Percentiles rank a stretch among this genome's conserved stretches.
Conservation (phyloP, 768 basidiomycete genomes). For the Serendipita indica region DNA sequence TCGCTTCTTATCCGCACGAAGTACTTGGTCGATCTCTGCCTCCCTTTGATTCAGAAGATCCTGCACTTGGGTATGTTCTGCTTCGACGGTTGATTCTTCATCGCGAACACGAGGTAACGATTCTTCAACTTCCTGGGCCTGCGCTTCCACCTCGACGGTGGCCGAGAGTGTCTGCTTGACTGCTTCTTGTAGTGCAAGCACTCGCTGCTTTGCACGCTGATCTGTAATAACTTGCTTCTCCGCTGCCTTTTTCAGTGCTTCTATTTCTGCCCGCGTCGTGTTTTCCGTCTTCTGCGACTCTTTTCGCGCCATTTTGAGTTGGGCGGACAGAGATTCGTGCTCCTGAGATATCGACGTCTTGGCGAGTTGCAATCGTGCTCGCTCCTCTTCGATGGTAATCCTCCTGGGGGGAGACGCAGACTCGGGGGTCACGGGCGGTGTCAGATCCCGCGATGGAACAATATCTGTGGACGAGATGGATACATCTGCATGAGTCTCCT, state of each 20-base stretch:
- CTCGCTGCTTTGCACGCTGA: slow-evolving; percentile 69
- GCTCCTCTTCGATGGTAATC: slow-evolving; percentile 50
- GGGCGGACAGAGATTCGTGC: slow-evolving; percentile 46
- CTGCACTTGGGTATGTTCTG: slow-evolving; percentile 25
- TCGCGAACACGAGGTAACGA: slow-evolving; percentile 29
- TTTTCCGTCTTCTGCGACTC: slow-evolving; percentile 77
- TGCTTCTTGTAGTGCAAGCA: slow-evolving; percentile 76
- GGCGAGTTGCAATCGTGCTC: slow-evolving; percentile 47
- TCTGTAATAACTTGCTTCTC: slow-evolving; percentile 68
- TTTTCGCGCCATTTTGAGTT: slow-evolving; percentile 63
- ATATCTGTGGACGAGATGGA: slow-evolving; percentile 10
- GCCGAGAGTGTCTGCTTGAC: slow-evolving; percentile 59
- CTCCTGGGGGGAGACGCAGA: slow-evolving; percentile 19
- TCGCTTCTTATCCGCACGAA: slow-evolving; percentile 37
- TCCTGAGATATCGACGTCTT: slow-evolving; percentile 51
- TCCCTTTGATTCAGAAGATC: slow-evolving; percentile 19
- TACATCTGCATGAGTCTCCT: slow-evolving; percentile 5
- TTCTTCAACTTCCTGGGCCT: slow-evolving; percentile 28
- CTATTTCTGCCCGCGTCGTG: slow-evolving; percentile 68
- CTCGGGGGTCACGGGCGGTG: slow-evolving; percentile 17
- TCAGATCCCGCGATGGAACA: slow-evolving; percentile 12
- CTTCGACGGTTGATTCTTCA: slow-evolving; percentile 19
- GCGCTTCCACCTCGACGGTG: slow-evolving; percentile 32
- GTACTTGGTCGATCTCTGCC: slow-evolving; percentile 33
- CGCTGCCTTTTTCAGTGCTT: slow-evolving; percentile 63